Evolutionary conservation across 192 early-diverging fungal species (phyloP).

Genomic region (Entrophospora sp.): DNA sequence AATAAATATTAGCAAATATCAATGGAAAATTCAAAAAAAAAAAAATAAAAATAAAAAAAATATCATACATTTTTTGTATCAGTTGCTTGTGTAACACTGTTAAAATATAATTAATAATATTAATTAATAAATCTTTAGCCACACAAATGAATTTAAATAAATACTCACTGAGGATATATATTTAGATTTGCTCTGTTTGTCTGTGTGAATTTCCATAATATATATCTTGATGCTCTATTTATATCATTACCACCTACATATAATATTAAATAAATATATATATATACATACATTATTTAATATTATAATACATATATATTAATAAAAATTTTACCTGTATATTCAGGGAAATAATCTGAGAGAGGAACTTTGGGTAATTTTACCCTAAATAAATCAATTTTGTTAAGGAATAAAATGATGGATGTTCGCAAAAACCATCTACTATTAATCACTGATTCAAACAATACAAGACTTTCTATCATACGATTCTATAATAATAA

Average conservation of each 20-base stretch:
- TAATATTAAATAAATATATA: neutral
- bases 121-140: neutral
- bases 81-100: slow-evolving; percentile 79
- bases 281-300: too few species aligned
- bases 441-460: slow-evolving; percentile 88
- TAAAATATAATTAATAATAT: neutral
- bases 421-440: slow-evolving; percentile 87
- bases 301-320: neutral
- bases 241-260: slow-evolving; percentile 56
- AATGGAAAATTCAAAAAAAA: slow-evolving; percentile 9
- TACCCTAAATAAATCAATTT: slow-evolving; percentile 78
- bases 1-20: neutral
- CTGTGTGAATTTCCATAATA: slow-evolving; percentile 82
- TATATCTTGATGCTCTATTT: slow-evolving; percentile 78
- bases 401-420: slow-evolving; percentile 92
- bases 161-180: slow-evolving; percentile 71
- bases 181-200: slow-evolving; percentile 72
- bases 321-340: slow-evolving; percentile 36
- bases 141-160: neutral
- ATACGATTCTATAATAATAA: slow-evolving; percentile 68
- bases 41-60: neutral
- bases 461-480: slow-evolving; percentile 81
- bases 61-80: slow-evolving; percentile 72
- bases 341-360: slow-evolving; percentile 82
- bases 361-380: slow-evolving; percentile 74